These are phyloP conservation scores for Salix exigua DNA, from an alignment of 345 rosid species.

Conservation along the genomic window DNA sequence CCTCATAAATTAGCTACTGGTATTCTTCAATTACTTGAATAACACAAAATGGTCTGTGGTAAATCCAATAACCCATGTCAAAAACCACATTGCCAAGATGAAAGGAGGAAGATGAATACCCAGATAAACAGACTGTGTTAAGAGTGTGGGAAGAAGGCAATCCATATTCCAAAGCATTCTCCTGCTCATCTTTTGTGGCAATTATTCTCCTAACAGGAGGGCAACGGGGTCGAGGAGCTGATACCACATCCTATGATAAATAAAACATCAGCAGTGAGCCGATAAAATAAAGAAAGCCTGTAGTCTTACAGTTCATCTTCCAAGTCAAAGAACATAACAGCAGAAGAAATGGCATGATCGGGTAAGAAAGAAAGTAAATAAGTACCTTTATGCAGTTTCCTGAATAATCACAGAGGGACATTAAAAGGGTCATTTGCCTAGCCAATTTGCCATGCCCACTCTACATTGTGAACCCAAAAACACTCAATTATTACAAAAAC, in stretches of 20 bases:
- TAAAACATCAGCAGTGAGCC: neutral
- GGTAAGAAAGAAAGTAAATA: neutral
- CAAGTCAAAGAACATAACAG: neutral
- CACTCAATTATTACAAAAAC: neutral
- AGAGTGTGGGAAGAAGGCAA: constrained; percentile 97
- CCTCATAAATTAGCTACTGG: neutral
- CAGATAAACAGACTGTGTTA: constrained; percentile 87
- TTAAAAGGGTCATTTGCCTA: constrained; percentile 92
- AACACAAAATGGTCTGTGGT: neutral
- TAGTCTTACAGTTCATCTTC: neutral
- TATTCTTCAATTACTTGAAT: neutral
- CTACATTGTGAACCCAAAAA: constrained; percentile 37
- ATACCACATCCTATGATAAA: constrained; percentile 65
- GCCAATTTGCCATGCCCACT: constrained; percentile 98
- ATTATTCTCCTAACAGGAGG: constrained; percentile 90
- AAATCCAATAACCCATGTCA: neutral
- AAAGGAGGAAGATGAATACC: constrained; percentile 46
- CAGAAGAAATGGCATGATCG: neutral
- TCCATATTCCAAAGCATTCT: constrained; percentile 94
- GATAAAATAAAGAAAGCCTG: neutral
- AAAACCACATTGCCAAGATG: neutral
- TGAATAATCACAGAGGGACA: constrained; percentile 90
- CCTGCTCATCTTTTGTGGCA: constrained; percentile 92
- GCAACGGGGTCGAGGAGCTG: constrained; percentile 90
- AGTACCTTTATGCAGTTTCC: constrained; percentile 85